Evolutionary conservation across 306 rosid genomes (phyloP).

Genomic region (Lagenaria siceraria): DNA sequence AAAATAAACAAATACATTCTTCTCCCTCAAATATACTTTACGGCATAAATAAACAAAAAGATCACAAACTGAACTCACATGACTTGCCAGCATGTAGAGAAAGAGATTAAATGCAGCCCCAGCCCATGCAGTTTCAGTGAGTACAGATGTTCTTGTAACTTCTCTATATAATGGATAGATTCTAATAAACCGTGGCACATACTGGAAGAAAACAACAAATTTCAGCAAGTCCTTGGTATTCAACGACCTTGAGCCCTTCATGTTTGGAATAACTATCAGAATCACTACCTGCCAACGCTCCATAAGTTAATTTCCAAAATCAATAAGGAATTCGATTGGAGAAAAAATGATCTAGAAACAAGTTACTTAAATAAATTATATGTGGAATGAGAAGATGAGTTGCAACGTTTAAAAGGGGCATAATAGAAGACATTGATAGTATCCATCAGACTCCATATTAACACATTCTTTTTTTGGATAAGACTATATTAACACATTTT

Average conservation of each 20-base stretch:
- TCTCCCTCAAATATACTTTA: not conserved
- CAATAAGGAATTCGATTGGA: not conserved
- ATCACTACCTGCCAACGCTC: conserved; percentile 12
- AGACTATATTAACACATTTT: not conserved
- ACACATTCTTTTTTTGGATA: not conserved
- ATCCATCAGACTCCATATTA: not conserved
- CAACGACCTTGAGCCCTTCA: conserved; percentile 16
- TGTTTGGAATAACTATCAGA: conserved; percentile 3
- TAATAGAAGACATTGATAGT: not conserved
- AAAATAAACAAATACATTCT: not conserved
- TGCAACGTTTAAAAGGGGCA: not conserved
- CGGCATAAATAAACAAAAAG: not conserved
- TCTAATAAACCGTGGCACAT: conserved; percentile 16
- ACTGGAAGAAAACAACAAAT: conserved; percentile 19
- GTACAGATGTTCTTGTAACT: conserved; percentile 10
- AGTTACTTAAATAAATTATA: not conserved
- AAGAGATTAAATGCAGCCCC: conserved; percentile 17
- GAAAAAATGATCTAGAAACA: not conserved
- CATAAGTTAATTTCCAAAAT: not conserved
- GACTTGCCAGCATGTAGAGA: conserved; percentile 18
- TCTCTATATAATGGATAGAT: conserved; percentile 7
- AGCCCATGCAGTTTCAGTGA: conserved; percentile 14
- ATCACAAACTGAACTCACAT: conserved; percentile 10
- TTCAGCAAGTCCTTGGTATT: conserved; percentile 3
- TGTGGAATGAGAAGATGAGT: not conserved